Evolutionary conservation across 192 early-diverging fungal species (phyloP), one percentile per base, ranked within the genome.

Genomic region (Coemansia sp.): DNA sequence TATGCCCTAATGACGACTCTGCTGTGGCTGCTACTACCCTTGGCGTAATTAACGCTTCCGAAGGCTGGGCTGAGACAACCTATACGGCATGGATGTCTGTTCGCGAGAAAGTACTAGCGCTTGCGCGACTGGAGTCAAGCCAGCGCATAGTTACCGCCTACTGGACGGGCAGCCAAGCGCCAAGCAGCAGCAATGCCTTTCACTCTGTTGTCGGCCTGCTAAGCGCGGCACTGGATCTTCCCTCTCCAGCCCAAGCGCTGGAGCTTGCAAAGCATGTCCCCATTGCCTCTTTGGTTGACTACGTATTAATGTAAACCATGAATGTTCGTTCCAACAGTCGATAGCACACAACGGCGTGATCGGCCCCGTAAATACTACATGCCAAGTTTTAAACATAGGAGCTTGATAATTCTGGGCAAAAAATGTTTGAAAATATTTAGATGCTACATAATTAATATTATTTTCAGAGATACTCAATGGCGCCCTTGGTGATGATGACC

Each of bases 61-160:
- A 55, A 30, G 21, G 53, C 26, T 79, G 77, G 77, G 68, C 68
- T 0, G 77, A 79, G 14, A 35, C 60, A 1, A 74, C 77, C 10
- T 71, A 68, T 19, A 44, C 68, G 50, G 66, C 72, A 23, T 79
- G 77, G 77, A 52, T 78, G 28, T 35, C 58, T 19, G 68, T 70
- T 21, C 72, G 68, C 13, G 40, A 32, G 32, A 21, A 30, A 6
- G 72, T 74, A 23, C 44, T 74, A 7, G 50, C n/a, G 28, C 61
- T 74, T n/a, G 77, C 64, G 2, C 57, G 44, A 1, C 33, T 14
- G 13, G 64, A 67, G 13, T 13, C 44, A 14, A 26, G 50, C 5
- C 67, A 68, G 6, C 58, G 67, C n/a, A 5, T 74, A 35, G 33
- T 74, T 6, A 17, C 30, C 4, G n/a, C 17, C 19, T 66, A 78